Percentiles rank a stretch among this genome's conserved stretches.
These are phyloP conservation scores for Candida xyloterini DNA, from an alignment of 805 yeast species.

Conservation along the genomic window DNA sequence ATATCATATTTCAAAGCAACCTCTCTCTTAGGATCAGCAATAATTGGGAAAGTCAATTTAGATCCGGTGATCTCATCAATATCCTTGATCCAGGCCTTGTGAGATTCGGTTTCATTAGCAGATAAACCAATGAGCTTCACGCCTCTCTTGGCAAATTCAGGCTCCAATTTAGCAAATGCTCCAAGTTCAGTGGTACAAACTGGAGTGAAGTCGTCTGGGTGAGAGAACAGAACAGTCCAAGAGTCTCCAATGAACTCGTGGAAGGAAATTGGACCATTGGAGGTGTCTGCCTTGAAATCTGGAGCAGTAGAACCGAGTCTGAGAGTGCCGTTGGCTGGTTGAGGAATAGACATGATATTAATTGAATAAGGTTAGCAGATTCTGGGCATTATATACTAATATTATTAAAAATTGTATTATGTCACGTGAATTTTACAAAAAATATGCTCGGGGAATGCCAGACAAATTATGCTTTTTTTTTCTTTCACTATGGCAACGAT, in stretches of 20 bases:
- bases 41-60: constrained; percentile 58
- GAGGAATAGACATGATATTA: constrained; percentile 37
- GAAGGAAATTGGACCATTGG: constrained; percentile 60
- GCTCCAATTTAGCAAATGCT: constrained; percentile 68
- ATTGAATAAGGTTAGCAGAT: neutral
- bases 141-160: constrained; percentile 62
- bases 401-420: constrained; percentile 11
- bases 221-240: constrained; percentile 70
- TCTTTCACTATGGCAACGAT: neutral
- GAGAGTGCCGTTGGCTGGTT: constrained; percentile 38
- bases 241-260: constrained; percentile 58
- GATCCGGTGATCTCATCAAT: constrained; percentile 66
- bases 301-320: constrained; percentile 66
- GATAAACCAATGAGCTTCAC: constrained; percentile 68
- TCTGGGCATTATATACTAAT: constrained; percentile 3
- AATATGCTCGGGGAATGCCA: neutral
- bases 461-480: too few species aligned
- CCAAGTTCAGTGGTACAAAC: constrained; percentile 79
- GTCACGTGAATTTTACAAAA: constrained; percentile 16
- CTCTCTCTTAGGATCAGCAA: constrained; percentile 62
- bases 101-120: constrained; percentile 60
- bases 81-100: constrained; percentile 67
- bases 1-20: constrained; percentile 63
- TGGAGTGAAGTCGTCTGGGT: constrained; percentile 78
- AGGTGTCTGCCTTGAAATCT: constrained; percentile 60